Evolutionary conservation across 495 filamentous ascomycete species (phyloP).

Genomic region (Entonaema liquescens): DNA sequence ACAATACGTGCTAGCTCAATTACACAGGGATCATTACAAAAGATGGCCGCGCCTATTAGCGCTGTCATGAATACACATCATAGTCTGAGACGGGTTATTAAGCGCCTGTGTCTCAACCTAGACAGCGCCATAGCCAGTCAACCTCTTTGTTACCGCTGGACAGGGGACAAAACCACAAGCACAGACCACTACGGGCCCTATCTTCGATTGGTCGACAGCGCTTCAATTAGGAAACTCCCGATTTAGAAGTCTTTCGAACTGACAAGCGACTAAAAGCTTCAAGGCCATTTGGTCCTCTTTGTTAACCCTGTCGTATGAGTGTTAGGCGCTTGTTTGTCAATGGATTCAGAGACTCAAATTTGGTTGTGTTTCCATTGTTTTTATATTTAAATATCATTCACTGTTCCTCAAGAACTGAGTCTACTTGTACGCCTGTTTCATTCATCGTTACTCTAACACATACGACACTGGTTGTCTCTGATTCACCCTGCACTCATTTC

Average conservation of each 20-base stretch:
- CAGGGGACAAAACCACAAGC: slow-evolving; percentile 17
- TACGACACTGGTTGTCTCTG: slow-evolving; percentile 35
- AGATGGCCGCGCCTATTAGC: slow-evolving; percentile 28
- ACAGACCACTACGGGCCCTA: slow-evolving; percentile 11
- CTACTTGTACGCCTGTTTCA: slow-evolving; percentile 3
- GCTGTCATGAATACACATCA: slow-evolving; percentile 15
- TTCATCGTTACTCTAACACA: slow-evolving; percentile 22
- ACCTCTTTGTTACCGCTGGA: slow-evolving; percentile 10
- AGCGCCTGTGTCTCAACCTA: slow-evolving; percentile 26
- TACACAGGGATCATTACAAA: not conserved
- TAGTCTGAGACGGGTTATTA: slow-evolving; percentile 18
- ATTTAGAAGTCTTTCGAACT: slow-evolving; percentile 38
- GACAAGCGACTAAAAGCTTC: slow-evolving; percentile 8
- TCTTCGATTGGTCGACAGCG: slow-evolving; percentile 25
- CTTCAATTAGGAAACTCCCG: slow-evolving; percentile 36
- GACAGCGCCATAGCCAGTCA: slow-evolving; percentile 18
- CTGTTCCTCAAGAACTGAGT: slow-evolving; percentile 10
- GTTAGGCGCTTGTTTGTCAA: slow-evolving; percentile 34
- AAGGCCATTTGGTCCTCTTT: slow-evolving; percentile 27
- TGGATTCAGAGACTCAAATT: slow-evolving; percentile 14
- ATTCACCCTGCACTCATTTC: slow-evolving; percentile 24
- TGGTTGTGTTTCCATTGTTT: slow-evolving; percentile 31
- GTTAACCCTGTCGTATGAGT: slow-evolving; percentile 10
- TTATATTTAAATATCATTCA: slow-evolving; percentile 30
- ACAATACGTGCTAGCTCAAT: slow-evolving; percentile 6